Conservation (phyloP, 306 rosid genomes). For the Trifolium fragiferum region DNA sequence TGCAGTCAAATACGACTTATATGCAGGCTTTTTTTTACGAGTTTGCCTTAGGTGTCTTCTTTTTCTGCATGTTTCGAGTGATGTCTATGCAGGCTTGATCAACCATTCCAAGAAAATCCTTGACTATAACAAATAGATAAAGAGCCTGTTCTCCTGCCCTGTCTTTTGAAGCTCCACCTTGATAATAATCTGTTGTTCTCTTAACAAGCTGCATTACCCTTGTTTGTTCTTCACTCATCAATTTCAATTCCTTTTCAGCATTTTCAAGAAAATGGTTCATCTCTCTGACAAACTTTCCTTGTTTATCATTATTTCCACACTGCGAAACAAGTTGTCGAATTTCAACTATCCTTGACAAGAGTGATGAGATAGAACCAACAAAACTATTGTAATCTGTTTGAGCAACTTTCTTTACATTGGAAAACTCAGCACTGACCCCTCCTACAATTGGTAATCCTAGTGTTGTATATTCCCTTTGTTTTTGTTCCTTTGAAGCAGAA, state of each 20-base stretch:
- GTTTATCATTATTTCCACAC: conserved; percentile 52
- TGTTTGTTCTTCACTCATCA: conserved; percentile 57
- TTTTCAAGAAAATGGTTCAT: conserved; percentile 70
- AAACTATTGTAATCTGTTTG: conserved; percentile 61
- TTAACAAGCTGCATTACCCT: conserved; percentile 68
- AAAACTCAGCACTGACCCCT: conserved; percentile 86
- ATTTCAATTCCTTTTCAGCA: conserved; percentile 62
- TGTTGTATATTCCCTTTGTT: conserved; percentile 66
- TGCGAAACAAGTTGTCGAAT: conserved; percentile 47
- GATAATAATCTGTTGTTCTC: conserved; percentile 74
- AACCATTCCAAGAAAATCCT: conserved; percentile 87
- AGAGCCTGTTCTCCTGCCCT: conserved; percentile 57
- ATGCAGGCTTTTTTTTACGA: background rate
- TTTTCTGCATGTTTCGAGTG: conserved; percentile 67
- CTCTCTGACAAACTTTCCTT: conserved; percentile 68
- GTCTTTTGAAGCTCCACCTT: conserved; percentile 72
- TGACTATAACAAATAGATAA: conserved; percentile 75
- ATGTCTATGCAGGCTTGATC: conserved; percentile 86
- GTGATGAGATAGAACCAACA: conserved; percentile 51
- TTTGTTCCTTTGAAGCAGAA: conserved; percentile 54
- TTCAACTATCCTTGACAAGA: conserved; percentile 52
- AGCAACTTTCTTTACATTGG: conserved; percentile 81
- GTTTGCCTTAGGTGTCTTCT: conserved; percentile 47
- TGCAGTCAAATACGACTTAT: background rate
- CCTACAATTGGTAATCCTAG: conserved; percentile 88